Base-by-base conservation (phyloP, 305 asterid genomes). In the Rubia tinctorum region DNA sequence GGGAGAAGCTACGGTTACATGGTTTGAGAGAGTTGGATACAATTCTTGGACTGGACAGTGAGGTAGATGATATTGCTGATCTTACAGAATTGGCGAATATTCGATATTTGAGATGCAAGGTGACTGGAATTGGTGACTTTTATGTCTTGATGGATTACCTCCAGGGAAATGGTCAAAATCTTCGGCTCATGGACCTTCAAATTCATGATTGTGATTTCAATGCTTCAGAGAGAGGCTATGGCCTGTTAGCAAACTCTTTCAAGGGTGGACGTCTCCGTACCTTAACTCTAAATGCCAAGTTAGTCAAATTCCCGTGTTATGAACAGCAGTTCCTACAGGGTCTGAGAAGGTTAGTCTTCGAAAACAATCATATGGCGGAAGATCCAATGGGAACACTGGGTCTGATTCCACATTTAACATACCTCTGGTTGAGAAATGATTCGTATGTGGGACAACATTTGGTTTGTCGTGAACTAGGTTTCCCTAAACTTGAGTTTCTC, bases 371-470 rank as follows among this genome's bases (percentile, higher is more conserved):
- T 66, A 82, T 88, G 43, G 66, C 70, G 68, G 89, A 84, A 75
- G 83, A 84, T 44, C 88, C 88, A 44, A 69, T 84, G 85, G 44
- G 73, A 9, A 80, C 78, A 59, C 78, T 85, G 4, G 88, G 84
- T 77, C 83, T 75, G 63, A 81, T 87, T 65, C 87, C 84, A 10
- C 79, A 75, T 43, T 71, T 88, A n/a, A 60, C 63, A 18, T 47
- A 68, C 27, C 64, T 84, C 51, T n/a, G 60, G 2, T 72, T 83
- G 30, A 80, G 83, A 43, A 76, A 55, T 39, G 63, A 81, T 44
- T 84, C 79, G 2, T 85, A 77, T n/a, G 9, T 37, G 37, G 85
- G 82, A 7, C 39, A 76, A 73, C 60, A 60, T 43, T 70, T 82
- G 79, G 9, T 51, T 14, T 78, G 82, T 51, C 73, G 70, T 47